Evolutionary conservation across 441 rosid species (phyloP).

Genomic region (Populus hybrid): DNA sequence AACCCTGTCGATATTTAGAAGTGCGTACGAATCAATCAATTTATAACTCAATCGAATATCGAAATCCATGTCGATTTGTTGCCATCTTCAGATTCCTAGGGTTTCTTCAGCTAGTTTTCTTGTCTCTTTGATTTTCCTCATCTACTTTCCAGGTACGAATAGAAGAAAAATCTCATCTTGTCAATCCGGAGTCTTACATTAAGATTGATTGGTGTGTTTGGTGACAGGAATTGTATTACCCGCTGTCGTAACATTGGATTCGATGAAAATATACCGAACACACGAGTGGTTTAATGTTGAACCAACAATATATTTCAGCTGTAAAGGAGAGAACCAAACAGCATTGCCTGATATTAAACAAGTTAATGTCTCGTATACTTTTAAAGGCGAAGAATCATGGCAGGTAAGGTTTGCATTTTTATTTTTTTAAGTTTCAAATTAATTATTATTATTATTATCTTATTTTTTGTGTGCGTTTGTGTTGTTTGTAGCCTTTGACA

Average conservation of each 20-base stretch:
- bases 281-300: too few relatives aligned
- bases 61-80: background rate
- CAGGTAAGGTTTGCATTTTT: background rate
- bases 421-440: background rate
- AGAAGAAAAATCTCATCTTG: background rate
- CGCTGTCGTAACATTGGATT: background rate
- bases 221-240: background rate
- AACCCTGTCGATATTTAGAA: background rate
- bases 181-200: background rate
- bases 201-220: background rate
- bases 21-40: background rate
- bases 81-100: background rate
- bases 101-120: background rate
- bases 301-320: background rate
- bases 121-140: background rate
- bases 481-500: conserved; percentile 60
- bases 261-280: too few relatives aligned
- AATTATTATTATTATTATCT: background rate
- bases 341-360: background rate
- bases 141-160: background rate
- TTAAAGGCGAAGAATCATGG: conserved; percentile 4
- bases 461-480: background rate
- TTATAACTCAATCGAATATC: background rate
- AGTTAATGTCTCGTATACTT: background rate
- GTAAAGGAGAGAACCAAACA: background rate